Percentiles rank a stretch among this genome's conserved stretches.
Evolutionary conservation across 352 stramenopile genomes (phyloP).

Genomic region (Saprolegnia diclina): DNA sequence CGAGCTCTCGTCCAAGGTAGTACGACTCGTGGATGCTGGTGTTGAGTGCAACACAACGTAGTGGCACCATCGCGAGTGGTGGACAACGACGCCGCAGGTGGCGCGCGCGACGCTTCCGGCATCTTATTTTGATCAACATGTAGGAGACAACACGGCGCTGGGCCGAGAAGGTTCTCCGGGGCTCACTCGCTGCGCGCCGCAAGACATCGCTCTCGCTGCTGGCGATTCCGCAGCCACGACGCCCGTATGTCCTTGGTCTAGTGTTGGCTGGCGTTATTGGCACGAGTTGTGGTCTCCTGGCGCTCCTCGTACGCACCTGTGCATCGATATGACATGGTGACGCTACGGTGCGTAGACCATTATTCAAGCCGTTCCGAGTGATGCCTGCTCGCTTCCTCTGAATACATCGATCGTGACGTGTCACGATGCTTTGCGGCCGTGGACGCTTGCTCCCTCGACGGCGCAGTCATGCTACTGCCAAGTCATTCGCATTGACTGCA

Average conservation of each 20-base stretch:
- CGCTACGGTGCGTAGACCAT: not conserved
- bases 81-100: too few relatives aligned
- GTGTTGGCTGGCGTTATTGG: not conserved
- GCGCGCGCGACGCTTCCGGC: too few relatives aligned
- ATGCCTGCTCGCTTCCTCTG: not conserved
- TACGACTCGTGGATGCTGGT: too few relatives aligned
- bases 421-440: not conserved
- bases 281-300: not conserved
- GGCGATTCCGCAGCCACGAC: too few relatives aligned
- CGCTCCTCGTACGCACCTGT: not conserved
- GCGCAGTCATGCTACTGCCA: not conserved
- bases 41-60: too few relatives aligned
- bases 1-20: too few relatives aligned
- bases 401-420: not conserved
- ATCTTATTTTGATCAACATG: too few relatives aligned
- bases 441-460: not conserved
- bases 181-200: not conserved
- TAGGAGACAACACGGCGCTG: not conserved
- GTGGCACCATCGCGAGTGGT: too few relatives aligned
- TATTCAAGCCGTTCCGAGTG: not conserved
- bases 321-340: not conserved
- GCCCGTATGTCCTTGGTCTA: not conserved
- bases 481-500: not conserved
- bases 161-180: not conserved
- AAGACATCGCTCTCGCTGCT: too few relatives aligned